A percentile compares a stretch with the other conserved stretches of the same genome.
Evolutionary conservation across 2,329 filamentous ascomycete genomes (phyloP).

Genomic region (Tothia fuscella): DNA sequence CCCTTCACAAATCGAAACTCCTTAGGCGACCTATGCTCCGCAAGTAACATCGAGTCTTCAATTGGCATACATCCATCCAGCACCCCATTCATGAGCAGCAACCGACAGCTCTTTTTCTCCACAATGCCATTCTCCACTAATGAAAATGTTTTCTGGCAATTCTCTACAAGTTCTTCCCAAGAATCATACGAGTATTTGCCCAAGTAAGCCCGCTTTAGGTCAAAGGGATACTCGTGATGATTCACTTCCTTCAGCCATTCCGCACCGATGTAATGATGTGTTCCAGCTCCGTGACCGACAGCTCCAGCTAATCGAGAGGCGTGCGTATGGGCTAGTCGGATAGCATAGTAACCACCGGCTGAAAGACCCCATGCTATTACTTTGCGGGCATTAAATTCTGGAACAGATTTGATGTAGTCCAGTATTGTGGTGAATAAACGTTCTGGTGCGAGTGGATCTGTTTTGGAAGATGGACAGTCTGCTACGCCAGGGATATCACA

Average conservation of each 20-base stretch:
- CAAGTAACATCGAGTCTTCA: conserved; percentile 52
- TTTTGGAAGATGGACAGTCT: conserved; percentile 52
- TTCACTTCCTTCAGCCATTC: conserved; percentile 52
- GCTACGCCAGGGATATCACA: conserved; percentile 56
- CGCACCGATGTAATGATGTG: conserved; percentile 47
- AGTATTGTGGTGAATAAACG: conserved; percentile 51
- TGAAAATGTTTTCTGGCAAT: conserved; percentile 49
- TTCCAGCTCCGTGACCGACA: conserved; percentile 52
- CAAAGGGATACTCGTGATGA: conserved; percentile 55
- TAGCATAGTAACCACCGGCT: conserved; percentile 56
- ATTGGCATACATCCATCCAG: conserved; percentile 43
- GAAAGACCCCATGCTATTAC: conserved; percentile 54
- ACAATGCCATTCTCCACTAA: conserved; percentile 48
- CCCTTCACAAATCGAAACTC: conserved; percentile 49
- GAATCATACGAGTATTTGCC: conserved; percentile 50
- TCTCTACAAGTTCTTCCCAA: conserved; percentile 43
- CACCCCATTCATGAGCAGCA: conserved; percentile 48
- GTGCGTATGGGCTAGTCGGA: conserved; percentile 58
- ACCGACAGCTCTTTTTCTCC: conserved; percentile 41
- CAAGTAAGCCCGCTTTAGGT: conserved; percentile 24
- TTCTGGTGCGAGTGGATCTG: conserved; percentile 48
- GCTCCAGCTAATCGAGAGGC: conserved; percentile 38
- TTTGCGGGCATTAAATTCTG: conserved; percentile 43
- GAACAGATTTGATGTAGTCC: conserved; percentile 43
- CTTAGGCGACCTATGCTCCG: conserved; percentile 54